Percentiles rank a stretch among this genome's conserved stretches.
These are phyloP conservation scores for Millerozyma acaciae DNA, from an alignment of 805 yeast genomes.

Conservation along the genomic window DNA sequence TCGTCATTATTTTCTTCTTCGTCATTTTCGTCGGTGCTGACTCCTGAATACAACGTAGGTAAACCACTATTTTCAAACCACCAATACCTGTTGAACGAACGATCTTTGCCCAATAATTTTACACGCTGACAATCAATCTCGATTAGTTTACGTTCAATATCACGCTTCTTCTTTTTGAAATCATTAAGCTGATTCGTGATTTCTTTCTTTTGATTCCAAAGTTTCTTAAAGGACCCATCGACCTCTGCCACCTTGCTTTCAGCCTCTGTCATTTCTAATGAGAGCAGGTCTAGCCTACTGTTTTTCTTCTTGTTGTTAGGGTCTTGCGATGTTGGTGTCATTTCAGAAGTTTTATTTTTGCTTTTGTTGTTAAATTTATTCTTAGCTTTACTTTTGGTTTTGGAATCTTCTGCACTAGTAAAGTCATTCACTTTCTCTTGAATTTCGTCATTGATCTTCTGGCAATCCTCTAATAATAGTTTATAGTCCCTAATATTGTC, in stretches of 20 bases:
- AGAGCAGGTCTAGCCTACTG: slow-evolving; percentile 21
- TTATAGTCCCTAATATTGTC: slow-evolving; percentile 64
- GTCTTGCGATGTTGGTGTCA: slow-evolving; percentile 1
- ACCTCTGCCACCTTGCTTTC: slow-evolving; percentile 36
- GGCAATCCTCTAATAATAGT: slow-evolving; percentile 47
- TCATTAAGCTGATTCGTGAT: slow-evolving; percentile 40
- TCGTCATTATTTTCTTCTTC: slow-evolving; percentile 25
- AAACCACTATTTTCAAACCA: slow-evolving; percentile 90
- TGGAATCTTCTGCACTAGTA: slow-evolving; percentile 7
- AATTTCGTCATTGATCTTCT: slow-evolving; percentile 23
- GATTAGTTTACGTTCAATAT: slow-evolving; percentile 56
- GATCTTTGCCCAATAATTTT: slow-evolving; percentile 73
- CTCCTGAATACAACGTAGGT: slow-evolving; percentile 44
- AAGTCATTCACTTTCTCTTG: slow-evolving; percentile 15
- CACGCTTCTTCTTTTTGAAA: slow-evolving; percentile 44
- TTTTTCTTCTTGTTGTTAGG: slow-evolving; percentile 15
- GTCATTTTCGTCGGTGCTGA: slow-evolving; percentile 40
- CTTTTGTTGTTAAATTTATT: slow-evolving; percentile 1
- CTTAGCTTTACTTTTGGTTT: slow-evolving; percentile 8
- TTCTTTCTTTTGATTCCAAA: slow-evolving; percentile 45
- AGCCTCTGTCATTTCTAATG: slow-evolving; percentile 39
- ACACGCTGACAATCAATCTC: slow-evolving; percentile 78
- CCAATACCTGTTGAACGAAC: slow-evolving; percentile 86
- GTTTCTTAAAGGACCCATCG: slow-evolving; percentile 40
- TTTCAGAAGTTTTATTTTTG: slow-evolving; percentile 2